Conservation (phyloP, 371 early-diverging fungal species). For the Mucor irregularis region DNA sequence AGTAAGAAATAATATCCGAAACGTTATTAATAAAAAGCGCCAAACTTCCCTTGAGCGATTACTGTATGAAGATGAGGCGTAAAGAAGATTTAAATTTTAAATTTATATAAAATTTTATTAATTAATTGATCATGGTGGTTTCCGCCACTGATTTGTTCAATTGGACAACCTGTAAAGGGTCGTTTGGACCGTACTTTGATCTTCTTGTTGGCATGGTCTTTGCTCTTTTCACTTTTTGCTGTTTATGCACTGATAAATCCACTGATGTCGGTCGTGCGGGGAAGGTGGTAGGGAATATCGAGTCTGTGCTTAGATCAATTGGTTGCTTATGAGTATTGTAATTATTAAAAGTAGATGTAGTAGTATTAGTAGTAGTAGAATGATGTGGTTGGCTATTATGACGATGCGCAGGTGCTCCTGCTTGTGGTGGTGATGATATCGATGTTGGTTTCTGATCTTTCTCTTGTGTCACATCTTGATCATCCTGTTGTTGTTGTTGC, state of each 20-base stretch:
- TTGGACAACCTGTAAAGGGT: slow-evolving; percentile 35
- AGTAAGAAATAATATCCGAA: no score
- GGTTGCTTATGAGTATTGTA: slow-evolving; percentile 1
- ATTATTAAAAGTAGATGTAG: neutral
- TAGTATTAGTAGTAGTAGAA: neutral
- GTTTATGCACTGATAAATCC: slow-evolving; percentile 2
- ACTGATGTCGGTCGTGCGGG: slow-evolving; percentile 7
- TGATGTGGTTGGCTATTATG: slow-evolving; percentile 4
- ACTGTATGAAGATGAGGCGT: no score
- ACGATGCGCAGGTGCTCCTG: neutral
- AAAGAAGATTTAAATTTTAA: no score
- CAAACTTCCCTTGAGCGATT: no score
- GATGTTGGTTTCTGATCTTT: neutral
- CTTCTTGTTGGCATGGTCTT: slow-evolving; percentile 32
- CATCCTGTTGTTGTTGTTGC: neutral
- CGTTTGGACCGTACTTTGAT: slow-evolving; percentile 27
- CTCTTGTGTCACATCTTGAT: neutral
- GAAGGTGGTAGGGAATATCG: neutral
- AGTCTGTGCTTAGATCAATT: neutral
- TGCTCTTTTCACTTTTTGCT: slow-evolving; percentile 17
- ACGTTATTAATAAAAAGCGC: no score
- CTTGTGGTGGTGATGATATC: neutral
- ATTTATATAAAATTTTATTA: neutral
- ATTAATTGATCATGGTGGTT: slow-evolving; percentile 15
- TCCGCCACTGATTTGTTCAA: slow-evolving; percentile 24